These are phyloP conservation scores for Phytophthora quininea DNA, from an alignment of 352 stramenopile genomes.

Conservation along the genomic window DNA sequence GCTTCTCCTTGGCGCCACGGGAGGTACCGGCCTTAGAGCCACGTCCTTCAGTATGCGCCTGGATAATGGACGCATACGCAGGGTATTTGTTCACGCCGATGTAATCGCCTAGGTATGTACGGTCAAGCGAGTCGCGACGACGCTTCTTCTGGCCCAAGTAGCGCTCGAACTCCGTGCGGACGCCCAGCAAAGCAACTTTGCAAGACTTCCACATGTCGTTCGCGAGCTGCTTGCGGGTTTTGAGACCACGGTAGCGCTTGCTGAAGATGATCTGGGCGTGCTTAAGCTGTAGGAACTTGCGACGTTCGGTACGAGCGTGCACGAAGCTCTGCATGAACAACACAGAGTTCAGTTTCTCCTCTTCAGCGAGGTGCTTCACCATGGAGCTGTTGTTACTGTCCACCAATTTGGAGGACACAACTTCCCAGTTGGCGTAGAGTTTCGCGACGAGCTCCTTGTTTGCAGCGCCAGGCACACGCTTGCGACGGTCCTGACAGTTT, in stretches of 20 bases:
- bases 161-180: constrained; percentile 85
- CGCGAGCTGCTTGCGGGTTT: constrained; percentile 75
- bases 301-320: constrained; percentile 52
- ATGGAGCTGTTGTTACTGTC: constrained; percentile 49
- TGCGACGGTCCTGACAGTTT: constrained; percentile 77
- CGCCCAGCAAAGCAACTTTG: constrained; percentile 74
- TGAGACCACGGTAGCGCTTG: constrained; percentile 77
- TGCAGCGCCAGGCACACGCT: constrained; percentile 56
- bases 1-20: constrained; percentile 48
- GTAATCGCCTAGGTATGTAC: constrained; percentile 78
- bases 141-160: constrained; percentile 89
- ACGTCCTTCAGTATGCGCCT: constrained; percentile 45
- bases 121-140: constrained; percentile 79
- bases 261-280: constrained; percentile 75
- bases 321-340: constrained; percentile 83
- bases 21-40: constrained; percentile 27
- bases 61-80: constrained; percentile 67
- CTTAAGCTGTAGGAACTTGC: constrained; percentile 62
- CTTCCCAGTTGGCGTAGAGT: constrained; percentile 71
- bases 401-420: constrained; percentile 58
- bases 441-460: constrained; percentile 59
- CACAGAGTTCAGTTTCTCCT: constrained; percentile 71
- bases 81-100: constrained; percentile 77
- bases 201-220: constrained; percentile 71
- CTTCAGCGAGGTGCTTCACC: constrained; percentile 53